Percentiles rank a stretch among this genome's conserved stretches.
Evolutionary conservation across 108 stramenopile species (phyloP).

Genomic region (Cyclostephanos invisitatus): DNA sequence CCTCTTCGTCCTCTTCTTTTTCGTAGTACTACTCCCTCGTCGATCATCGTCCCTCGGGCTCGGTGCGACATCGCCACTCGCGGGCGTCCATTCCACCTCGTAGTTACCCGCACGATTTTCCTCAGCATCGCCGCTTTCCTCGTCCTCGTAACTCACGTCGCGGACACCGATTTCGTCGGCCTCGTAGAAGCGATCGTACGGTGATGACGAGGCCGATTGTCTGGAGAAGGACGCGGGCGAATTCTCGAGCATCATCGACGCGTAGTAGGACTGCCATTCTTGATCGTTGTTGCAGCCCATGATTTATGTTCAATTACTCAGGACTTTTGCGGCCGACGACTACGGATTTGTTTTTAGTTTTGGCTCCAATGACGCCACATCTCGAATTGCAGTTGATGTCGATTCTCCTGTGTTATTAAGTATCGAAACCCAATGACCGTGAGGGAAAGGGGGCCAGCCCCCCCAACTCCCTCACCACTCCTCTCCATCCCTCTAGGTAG

Average conservation of each 20-base stretch:
- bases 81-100: conserved; percentile 22
- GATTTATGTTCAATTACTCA: neutral
- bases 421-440: too few species aligned
- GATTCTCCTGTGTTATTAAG: too few species aligned
- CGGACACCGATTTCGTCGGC: neutral
- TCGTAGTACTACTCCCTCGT: neutral
- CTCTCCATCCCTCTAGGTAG: too few species aligned
- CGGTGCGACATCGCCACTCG: neutral
- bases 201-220: neutral
- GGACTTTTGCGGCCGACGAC: too few species aligned
- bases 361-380: too few species aligned
- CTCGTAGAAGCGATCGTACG: neutral
- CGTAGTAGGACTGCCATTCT: neutral
- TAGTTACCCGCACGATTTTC: too few species aligned
- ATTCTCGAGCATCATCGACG: neutral
- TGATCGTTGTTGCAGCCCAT: conserved; percentile 9
- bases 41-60: neutral
- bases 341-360: too few species aligned
- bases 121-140: neutral
- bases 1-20: neutral
- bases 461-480: too few species aligned
- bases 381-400: too few species aligned
- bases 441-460: too few species aligned
- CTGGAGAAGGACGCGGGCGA: too few species aligned
- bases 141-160: neutral